phyloP scores from a whole-genome alignment of 139 green algal species.

The Volvox reticuliferus region DNA sequence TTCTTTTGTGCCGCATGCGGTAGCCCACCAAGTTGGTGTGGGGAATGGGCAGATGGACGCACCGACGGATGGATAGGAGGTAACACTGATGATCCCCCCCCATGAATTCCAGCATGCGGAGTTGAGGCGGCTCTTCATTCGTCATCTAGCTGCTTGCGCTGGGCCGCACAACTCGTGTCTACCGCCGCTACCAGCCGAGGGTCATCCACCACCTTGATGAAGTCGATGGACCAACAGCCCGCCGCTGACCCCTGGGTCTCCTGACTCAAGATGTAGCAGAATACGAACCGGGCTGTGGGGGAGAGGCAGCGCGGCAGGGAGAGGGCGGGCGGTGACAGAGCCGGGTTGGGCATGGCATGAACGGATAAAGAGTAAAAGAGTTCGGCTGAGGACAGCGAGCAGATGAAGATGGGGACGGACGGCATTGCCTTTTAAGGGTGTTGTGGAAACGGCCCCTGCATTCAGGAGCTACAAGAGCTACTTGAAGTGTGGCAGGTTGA shows the following conservation, averaged over 20 bases:
- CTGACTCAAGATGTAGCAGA: slow-evolving; percentile 47
- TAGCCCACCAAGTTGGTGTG: no score
- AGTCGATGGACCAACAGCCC: slow-evolving; percentile 36
- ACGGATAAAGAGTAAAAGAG: not conserved
- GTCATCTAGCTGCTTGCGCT: slow-evolving; percentile 3
- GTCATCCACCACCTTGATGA: slow-evolving; percentile 41
- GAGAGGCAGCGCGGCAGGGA: not conserved
- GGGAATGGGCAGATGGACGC: no score
- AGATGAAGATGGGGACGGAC: not conserved
- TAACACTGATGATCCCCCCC: no score
- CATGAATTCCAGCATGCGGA: no score
- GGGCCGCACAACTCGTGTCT: slow-evolving; percentile 11
- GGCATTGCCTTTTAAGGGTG: not conserved
- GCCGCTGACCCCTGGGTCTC: not conserved
- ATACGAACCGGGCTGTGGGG: slow-evolving; percentile 30
- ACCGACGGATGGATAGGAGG: no score
- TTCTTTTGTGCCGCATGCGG: no score
- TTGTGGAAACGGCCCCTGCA: no score
- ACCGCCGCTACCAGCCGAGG: slow-evolving; percentile 14
- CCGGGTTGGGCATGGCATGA: not conserved
- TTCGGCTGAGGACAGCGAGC: no score
- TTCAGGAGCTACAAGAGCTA: no score
- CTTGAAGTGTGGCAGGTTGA: no score
- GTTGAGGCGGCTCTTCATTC: not conserved
- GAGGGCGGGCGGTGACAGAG: not conserved